Evolutionary conservation across 1,139 yeast genomes (phyloP).

Genomic region (Scheffersomyces titani): DNA sequence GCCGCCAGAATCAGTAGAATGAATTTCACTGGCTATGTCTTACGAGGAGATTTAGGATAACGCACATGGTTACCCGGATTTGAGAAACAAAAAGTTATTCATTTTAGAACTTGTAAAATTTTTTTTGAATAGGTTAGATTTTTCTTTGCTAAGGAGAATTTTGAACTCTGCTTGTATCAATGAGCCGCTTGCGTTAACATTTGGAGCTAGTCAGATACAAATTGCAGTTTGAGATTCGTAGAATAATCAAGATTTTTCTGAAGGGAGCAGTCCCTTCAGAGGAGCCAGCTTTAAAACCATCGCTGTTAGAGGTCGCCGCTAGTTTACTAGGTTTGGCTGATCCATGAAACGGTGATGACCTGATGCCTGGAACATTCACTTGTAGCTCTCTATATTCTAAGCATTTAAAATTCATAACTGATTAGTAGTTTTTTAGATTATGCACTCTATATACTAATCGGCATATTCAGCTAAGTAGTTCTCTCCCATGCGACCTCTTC

Average conservation of each 20-base stretch:
- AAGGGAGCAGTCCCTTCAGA: slow-evolving; percentile 13
- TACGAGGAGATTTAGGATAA: not conserved
- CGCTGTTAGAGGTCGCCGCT: slow-evolving; percentile 35
- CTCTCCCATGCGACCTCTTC: slow-evolving; percentile 50
- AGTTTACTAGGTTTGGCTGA: slow-evolving; percentile 18
- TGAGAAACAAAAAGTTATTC: not conserved
- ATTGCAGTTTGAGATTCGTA: slow-evolving; percentile 22
- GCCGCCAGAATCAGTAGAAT: not conserved
- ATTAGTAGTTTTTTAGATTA: not conserved
- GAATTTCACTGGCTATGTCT: not conserved
- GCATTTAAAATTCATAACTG: not conserved
- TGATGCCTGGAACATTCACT: slow-evolving; percentile 26
- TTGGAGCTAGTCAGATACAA: slow-evolving; percentile 19
- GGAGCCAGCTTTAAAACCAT: slow-evolving; percentile 48
- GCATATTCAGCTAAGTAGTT: slow-evolving; percentile 28
- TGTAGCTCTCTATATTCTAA: not conserved
- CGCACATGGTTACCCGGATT: slow-evolving; percentile 12
- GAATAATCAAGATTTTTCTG: slow-evolving; percentile 17
- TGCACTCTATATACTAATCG: not conserved
- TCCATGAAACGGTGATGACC: slow-evolving; percentile 52
- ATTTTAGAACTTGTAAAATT: not conserved
- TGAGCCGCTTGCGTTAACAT: slow-evolving; percentile 22
- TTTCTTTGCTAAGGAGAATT: slow-evolving; percentile 4
- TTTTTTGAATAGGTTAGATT: not conserved
- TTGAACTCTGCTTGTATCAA: slow-evolving; percentile 8